Percentiles rank a stretch among this genome's conserved stretches.
Evolutionary conservation across 306 rosid genomes (phyloP).

Genomic region (Clitoria ternatea): DNA sequence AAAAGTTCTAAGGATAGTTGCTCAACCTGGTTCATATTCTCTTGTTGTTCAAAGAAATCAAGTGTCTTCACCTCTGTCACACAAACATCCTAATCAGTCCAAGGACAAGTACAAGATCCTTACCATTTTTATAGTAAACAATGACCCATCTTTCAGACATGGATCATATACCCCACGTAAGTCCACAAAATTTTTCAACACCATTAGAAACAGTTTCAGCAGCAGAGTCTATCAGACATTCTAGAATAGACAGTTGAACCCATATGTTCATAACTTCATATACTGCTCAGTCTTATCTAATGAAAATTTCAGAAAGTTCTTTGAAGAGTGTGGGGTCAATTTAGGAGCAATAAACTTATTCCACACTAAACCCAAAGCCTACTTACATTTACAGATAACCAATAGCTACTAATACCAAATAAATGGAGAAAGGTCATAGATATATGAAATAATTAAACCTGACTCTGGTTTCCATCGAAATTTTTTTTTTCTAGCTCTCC

Average conservation of each 20-base stretch:
- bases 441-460: conserved; percentile 40
- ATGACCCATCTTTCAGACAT: background rate
- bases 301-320: conserved; percentile 1
- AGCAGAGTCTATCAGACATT: background rate
- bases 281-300: background rate
- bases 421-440: background rate
- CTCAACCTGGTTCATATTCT: conserved; percentile 35
- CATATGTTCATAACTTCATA: background rate
- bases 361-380: background rate
- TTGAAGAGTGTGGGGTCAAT: background rate
- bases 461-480: conserved; percentile 65
- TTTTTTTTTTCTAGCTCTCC: conserved; percentile 31
- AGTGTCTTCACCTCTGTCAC: conserved; percentile 37
- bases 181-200: conserved; percentile 7
- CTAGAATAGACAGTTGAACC: background rate
- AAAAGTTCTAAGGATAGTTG: background rate
- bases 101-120: background rate
- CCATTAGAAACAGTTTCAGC: conserved; percentile 5
- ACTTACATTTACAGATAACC: background rate
- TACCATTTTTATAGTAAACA: background rate
- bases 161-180: background rate
- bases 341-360: background rate
- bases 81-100: conserved; percentile 26
- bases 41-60: conserved; percentile 34
- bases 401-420: background rate